These are phyloP conservation scores for Elaphomyces granulatus DNA, from an alignment of 495 filamentous ascomycete species.

Conservation along the genomic window DNA sequence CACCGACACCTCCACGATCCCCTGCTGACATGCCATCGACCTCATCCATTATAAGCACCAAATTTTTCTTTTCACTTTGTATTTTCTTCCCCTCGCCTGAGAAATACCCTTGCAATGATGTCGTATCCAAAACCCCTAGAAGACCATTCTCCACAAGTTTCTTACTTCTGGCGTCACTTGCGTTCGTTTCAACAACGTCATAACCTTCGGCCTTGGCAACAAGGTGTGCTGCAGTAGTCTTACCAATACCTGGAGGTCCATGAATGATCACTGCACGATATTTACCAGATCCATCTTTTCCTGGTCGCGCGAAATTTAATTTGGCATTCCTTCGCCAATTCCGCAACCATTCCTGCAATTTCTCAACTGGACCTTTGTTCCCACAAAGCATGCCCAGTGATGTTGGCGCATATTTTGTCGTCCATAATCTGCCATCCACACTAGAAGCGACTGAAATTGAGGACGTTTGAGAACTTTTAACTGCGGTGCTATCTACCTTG, in stretches of 20 bases:
- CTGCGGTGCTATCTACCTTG: conserved; percentile 33
- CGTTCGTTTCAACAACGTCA: conserved; percentile 89
- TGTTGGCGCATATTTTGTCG: conserved; percentile 85
- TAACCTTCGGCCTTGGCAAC: conserved; percentile 87
- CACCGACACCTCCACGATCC: conserved; percentile 90
- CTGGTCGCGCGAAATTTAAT: conserved; percentile 58
- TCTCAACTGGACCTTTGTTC: conserved; percentile 84
- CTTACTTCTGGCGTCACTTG: conserved; percentile 94
- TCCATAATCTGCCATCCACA: conserved; percentile 68
- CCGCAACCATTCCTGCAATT: conserved; percentile 71
- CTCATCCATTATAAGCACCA: conserved; percentile 97
- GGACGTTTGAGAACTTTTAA: conserved; percentile 9
- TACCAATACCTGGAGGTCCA: conserved; percentile 92
- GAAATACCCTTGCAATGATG: conserved; percentile 82
- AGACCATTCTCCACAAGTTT: conserved; percentile 84
- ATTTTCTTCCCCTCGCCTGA: conserved; percentile 71
- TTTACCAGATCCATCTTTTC: conserved; percentile 63
- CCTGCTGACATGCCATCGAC: conserved; percentile 98
- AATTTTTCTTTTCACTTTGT: conserved; percentile 69
- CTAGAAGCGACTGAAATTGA: conserved; percentile 15
- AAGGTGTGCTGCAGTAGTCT: conserved; percentile 92
- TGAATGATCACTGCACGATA: conserved; percentile 83
- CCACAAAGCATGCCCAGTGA: conserved; percentile 80
- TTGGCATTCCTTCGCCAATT: conserved; percentile 66
- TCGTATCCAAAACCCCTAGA: conserved; percentile 81